A percentile compares a stretch with the other conserved stretches of the same genome.
phyloP scores from a whole-genome alignment of 768 basidiomycete species.

The Suillus americanus region DNA sequence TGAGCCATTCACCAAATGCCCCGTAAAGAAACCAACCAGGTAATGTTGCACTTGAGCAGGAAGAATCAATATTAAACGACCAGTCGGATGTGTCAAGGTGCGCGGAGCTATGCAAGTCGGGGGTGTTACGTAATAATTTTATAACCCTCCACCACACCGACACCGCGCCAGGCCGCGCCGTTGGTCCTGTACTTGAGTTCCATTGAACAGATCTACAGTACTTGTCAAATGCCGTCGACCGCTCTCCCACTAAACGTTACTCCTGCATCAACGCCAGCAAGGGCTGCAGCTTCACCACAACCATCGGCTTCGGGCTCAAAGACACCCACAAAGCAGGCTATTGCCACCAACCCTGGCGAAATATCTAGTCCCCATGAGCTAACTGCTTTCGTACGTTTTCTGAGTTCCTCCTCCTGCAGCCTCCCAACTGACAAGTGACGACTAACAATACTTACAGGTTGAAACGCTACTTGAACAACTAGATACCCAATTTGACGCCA shows the following conservation, averaged over 20 bases:
- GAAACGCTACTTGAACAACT: constrained; percentile 86
- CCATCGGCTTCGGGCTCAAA: constrained; percentile 20
- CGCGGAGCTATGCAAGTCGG: no score
- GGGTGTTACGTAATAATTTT: background rate
- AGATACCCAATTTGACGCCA: constrained; percentile 89
- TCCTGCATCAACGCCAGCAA: constrained; percentile 53
- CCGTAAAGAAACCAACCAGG: background rate
- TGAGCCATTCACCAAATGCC: background rate
- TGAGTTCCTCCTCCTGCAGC: background rate
- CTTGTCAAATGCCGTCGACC: constrained; percentile 40
- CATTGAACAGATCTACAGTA: background rate
- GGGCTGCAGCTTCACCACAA: constrained; percentile 21
- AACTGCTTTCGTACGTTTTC: constrained; percentile 81
- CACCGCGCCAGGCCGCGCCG: no score
- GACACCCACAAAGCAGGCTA: constrained; percentile 50
- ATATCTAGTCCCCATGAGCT: constrained; percentile 93
- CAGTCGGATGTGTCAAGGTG: no score
- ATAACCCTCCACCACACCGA: background rate
- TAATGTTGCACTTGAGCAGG: background rate
- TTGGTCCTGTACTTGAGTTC: no score
- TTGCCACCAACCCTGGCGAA: constrained; percentile 47
- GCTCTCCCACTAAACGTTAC: constrained; percentile 69
- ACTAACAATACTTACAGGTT: constrained; percentile 49
- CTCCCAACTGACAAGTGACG: constrained; percentile 3
- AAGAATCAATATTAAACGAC: background rate